Evolutionary conservation across 73 alveolate genomes (phyloP).

Genomic region (Halteria grandinella): DNA sequence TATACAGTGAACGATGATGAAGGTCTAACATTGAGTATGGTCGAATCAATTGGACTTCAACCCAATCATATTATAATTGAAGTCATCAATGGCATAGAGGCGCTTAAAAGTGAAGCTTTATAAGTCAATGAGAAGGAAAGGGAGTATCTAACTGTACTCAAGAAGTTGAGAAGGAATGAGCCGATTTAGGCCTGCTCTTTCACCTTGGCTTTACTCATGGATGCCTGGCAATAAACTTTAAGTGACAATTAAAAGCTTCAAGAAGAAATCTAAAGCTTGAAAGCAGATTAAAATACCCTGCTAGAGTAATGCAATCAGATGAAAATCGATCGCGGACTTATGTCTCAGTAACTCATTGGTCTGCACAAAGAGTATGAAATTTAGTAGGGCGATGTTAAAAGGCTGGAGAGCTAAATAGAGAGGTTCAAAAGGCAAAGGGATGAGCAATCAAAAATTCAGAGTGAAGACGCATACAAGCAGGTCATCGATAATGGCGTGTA

Average conservation of each 20-base stretch:
- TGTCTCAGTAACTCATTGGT: neutral
- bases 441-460: slow-evolving; percentile 3
- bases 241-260: slow-evolving; percentile 18
- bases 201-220: slow-evolving; percentile 18
- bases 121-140: slow-evolving; percentile 14
- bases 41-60: too few species aligned
- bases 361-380: neutral
- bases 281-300: neutral
- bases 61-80: too few species aligned
- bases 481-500: neutral
- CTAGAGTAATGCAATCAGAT: neutral
- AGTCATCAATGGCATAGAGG: too few species aligned
- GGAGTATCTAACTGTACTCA: slow-evolving; percentile 12
- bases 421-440: slow-evolving; percentile 6
- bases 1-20: too few species aligned
- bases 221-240: neutral
- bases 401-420: neutral
- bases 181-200: slow-evolving; percentile 1
- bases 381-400: neutral
- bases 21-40: too few species aligned
- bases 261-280: slow-evolving; percentile 1
- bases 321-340: slow-evolving; percentile 13
- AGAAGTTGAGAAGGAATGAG: neutral
- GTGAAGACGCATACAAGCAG: slow-evolving; percentile 11
- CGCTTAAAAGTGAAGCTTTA: too few species aligned